Evolutionary conservation across 768 basidiomycete genomes (phyloP).

Genomic region (Asterophora parasitica): DNA sequence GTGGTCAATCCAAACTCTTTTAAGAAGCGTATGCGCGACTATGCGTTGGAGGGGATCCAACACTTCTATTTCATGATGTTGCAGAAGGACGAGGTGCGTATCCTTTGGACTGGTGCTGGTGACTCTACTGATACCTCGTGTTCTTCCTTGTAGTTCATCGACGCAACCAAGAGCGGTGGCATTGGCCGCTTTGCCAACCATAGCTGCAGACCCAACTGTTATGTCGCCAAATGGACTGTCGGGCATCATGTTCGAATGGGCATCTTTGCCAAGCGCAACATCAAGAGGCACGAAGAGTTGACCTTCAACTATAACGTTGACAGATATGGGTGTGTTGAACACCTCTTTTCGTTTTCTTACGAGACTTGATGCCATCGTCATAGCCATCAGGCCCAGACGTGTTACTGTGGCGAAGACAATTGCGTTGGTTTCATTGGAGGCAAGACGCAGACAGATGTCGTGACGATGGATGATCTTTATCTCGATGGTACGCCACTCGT

Average conservation of each 20-base stretch:
- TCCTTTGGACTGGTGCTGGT: neutral
- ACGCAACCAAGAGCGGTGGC: slow-evolving; percentile 95
- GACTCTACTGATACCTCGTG: neutral
- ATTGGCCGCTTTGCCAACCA: slow-evolving; percentile 98
- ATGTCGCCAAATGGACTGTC: slow-evolving; percentile 97
- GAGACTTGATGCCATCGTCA: neutral
- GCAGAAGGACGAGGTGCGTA: slow-evolving; percentile 89
- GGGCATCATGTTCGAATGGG: slow-evolving; percentile 91
- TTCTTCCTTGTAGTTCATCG: slow-evolving; percentile 69
- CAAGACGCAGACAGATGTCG: slow-evolving; percentile 96
- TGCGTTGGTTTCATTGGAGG: slow-evolving; percentile 97
- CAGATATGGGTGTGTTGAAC: slow-evolving; percentile 80
- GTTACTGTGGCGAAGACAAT: slow-evolving; percentile 93
- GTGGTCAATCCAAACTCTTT: slow-evolving; percentile 86
- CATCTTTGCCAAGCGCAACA: slow-evolving; percentile 85
- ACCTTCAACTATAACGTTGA: slow-evolving; percentile 99
- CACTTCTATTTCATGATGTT: slow-evolving; percentile 99
- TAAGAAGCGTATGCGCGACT: slow-evolving; percentile 90
- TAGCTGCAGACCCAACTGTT: slow-evolving; percentile 96
- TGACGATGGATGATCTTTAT: slow-evolving; percentile 90
- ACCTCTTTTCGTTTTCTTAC: neutral
- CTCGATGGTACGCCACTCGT: slow-evolving; percentile 64
- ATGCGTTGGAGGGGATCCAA: slow-evolving; percentile 86
- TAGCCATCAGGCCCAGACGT: slow-evolving; percentile 91
- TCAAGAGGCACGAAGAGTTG: slow-evolving; percentile 79